Evolutionary conservation across 2,329 filamentous ascomycete species (phyloP), one percentile per base, ranked within the genome.

Genomic region (Bisporella sp.): DNA sequence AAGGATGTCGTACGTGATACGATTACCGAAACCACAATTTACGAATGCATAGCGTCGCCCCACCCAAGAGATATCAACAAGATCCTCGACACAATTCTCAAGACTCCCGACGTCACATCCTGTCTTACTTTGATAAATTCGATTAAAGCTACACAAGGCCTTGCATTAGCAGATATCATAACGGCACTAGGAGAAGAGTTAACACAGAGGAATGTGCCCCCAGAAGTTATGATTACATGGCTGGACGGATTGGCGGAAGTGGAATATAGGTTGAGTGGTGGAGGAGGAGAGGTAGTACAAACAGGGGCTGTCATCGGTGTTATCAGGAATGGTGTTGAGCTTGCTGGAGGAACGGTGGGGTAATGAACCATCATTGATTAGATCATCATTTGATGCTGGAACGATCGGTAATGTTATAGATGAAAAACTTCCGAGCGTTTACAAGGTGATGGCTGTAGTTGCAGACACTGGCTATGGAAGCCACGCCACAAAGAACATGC

Each of bases 1-100:
- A 74, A 79, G 69, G 77, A 84, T 48, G 81, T 91, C 31, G 75
- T 85, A 49, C 79, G 89, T 40, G 92, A 97, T 53, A 80, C 89
- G 59, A 96, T 96, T 58, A 96, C 87, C 35, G 87, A 96, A 66
- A 89, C 88, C 21, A 85, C 83, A 6, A 97, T 99, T 64, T 99
- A 96, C 75, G 91, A 90, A 69, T 99, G 93, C 69, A 95, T 99
- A 64, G 93, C 93, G 6, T 92, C 92, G 1, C 93, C 93, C 4
- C 91, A 95, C 59, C 93, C 93, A 1, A 82, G 85, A 29, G 92
- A 96, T 61, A 89, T 97, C 63, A 78, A 81, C 57, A 82, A 87
- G 60, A 97, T 99, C 48, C 76, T 91, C 58, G 79, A 85, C 57
- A 95, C 89, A 0, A 76, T 99, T 32, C 78, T 97, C 31, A 83